Conservation (phyloP, 257 asterid genomes). For the Prunella vulgaris region DNA sequence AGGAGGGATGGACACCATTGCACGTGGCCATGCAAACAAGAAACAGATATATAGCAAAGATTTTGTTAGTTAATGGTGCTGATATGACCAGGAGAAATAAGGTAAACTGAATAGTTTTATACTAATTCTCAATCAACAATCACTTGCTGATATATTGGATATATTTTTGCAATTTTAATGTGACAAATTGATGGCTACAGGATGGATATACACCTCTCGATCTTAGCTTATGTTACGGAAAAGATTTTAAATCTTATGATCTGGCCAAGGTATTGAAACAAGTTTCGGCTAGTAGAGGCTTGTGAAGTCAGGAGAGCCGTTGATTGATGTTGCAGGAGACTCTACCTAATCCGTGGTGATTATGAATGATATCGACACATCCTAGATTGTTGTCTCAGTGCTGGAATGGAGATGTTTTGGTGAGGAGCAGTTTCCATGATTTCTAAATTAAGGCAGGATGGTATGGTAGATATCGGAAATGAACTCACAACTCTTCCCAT, state of each 20-base stretch:
- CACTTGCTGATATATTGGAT: neutral
- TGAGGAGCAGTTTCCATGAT: neutral
- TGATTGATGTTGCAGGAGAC: neutral
- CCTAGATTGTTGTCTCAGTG: neutral
- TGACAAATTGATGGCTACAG: conserved; percentile 27
- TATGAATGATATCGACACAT: neutral
- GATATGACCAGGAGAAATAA: conserved; percentile 65
- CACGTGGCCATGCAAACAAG: conserved; percentile 90
- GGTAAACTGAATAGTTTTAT: conserved; percentile 33
- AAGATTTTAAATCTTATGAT: conserved; percentile 91
- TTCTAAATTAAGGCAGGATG: neutral
- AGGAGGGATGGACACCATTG: conserved; percentile 97
- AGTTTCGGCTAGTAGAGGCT: conserved; percentile 52
- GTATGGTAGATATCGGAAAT: neutral
- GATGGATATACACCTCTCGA: conserved; percentile 68
- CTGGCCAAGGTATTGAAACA: conserved; percentile 79
- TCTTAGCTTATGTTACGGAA: conserved; percentile 81
- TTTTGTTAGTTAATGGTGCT: conserved; percentile 78
- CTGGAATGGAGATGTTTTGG: neutral
- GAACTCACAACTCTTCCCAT: neutral
- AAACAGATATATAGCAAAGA: conserved; percentile 68
- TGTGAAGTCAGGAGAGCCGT: conserved; percentile 8
- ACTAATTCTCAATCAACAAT: neutral
- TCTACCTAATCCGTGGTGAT: neutral
- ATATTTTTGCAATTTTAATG: neutral